phyloP scores from a whole-genome alignment of 2,329 filamentous ascomycete species.

The Clarireedia sp. region DNA sequence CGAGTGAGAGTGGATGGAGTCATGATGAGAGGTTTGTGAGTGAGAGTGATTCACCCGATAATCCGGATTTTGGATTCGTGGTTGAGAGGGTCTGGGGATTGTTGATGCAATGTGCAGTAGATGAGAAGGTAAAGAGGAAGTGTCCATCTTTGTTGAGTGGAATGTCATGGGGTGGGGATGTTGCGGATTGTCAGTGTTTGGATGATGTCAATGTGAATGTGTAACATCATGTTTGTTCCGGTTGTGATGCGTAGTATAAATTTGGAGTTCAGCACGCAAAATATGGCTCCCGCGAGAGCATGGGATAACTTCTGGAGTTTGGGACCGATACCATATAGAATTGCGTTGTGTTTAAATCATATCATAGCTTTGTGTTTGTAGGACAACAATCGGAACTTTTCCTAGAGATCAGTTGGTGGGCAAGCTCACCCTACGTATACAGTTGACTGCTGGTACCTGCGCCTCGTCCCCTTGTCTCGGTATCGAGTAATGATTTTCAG shows the following conservation, averaged over 20 bases:
- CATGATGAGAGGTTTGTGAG: conserved; percentile 14
- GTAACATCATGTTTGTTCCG: not conserved
- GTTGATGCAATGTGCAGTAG: conserved; percentile 25
- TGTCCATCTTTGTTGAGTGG: conserved; percentile 78
- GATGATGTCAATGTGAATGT: conserved; percentile 11
- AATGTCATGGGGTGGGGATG: conserved; percentile 41
- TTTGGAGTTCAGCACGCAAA: too few relatives aligned
- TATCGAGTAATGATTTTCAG: too few relatives aligned
- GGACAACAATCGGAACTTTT: too few relatives aligned
- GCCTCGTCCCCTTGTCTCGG: too few relatives aligned
- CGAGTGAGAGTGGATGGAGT: conserved; percentile 18
- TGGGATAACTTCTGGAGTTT: too few relatives aligned
- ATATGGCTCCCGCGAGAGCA: too few relatives aligned
- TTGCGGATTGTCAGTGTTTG: conserved; percentile 25
- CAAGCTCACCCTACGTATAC: too few relatives aligned
- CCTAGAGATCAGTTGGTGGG: too few relatives aligned
- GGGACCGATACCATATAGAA: too few relatives aligned
- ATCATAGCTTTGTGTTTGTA: too few relatives aligned
- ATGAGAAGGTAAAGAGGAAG: conserved; percentile 71
- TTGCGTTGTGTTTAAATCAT: too few relatives aligned
- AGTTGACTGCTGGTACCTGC: too few relatives aligned
- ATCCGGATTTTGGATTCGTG: conserved; percentile 25
- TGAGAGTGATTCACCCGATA: conserved; percentile 15
- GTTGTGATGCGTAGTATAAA: not conserved
- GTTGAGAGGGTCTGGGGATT: conserved; percentile 25